phyloP scores from a whole-genome alignment of 1,284 basidiomycete species.

The Fomitopsis palustris region DNA sequence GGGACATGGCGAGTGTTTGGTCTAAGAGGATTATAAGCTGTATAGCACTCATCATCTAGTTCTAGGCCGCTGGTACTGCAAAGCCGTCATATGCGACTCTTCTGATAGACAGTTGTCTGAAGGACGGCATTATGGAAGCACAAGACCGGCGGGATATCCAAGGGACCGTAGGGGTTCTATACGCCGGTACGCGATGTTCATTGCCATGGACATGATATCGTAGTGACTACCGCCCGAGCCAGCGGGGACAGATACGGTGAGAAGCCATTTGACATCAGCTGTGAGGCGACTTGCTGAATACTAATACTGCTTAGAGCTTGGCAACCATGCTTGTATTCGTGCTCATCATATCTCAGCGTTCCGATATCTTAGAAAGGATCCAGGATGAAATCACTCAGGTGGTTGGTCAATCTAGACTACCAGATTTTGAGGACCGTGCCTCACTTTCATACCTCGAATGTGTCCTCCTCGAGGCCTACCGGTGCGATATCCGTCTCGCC shows the following conservation, averaged over 20 bases:
- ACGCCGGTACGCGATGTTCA: conserved; percentile 8
- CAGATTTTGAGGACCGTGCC: conserved; percentile 25
- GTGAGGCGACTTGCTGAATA: conserved; percentile 1
- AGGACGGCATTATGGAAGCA: conserved; percentile 5
- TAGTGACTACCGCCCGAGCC: neutral
- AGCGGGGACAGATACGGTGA: neutral
- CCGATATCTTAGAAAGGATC: conserved; percentile 27
- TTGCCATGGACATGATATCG: neutral
- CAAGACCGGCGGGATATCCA: conserved; percentile 15
- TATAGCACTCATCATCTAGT: no score
- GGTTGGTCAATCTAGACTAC: conserved; percentile 26
- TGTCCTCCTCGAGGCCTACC: conserved; percentile 26
- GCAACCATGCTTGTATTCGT: conserved; percentile 17
- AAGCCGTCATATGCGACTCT: conserved; percentile 20
- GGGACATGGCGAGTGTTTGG: conserved; percentile 38
- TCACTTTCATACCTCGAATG: conserved; percentile 30
- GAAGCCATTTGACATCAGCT: neutral
- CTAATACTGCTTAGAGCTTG: conserved; percentile 7
- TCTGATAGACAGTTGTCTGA: conserved; percentile 17
- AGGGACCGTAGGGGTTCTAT: conserved; percentile 10
- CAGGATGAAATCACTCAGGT: conserved; percentile 32
- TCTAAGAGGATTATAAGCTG: conserved; percentile 14
- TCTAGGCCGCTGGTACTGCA: conserved; percentile 19
- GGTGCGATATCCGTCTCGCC: conserved; percentile 19
- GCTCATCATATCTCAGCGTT: conserved; percentile 28